Evolutionary conservation across 805 yeast genomes (phyloP), one percentile per base, ranked within the genome.

Genomic region (Candida suzukii): DNA sequence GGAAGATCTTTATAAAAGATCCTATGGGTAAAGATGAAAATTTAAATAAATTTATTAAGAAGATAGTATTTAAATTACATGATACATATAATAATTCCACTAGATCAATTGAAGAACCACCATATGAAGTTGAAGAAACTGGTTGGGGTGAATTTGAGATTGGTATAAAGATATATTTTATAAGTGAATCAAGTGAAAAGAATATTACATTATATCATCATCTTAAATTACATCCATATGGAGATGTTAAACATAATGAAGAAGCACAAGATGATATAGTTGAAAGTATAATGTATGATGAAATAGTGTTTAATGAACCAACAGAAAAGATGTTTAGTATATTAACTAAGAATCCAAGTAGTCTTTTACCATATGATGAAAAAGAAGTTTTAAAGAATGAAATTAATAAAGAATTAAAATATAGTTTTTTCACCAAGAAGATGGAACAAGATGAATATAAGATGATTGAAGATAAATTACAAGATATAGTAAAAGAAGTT

Each of bases 61-160:
- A 86, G 60, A 98, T 93, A 1, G 91, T 90, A 0, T 93, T 91
- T 70, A 93, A 93, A 58, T 68, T 93, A 19, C 99, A 93, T 61
- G 99, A 93, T 49, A 93, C 99, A 0, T 93, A 91, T 53, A 83
- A 81, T 18, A 86, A 81, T 51, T 77, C 96, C 2, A 78, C 88
- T n/a, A 68, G 99, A 41, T 74, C 93, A 1, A 71, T 91, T 14
- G 98, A 93, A 47, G 58, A 69, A 25, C 97, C 98, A 2, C 99
- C 99, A 0, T 93, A 83, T 54, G 95, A 88, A 59, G 88, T 93
- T 24, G 84, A 95, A 2, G 99, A 93, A 56, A 86, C 98, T 0
- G 99, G 99, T 0, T 93, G 99, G 99, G 99, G 99, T 50, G 99
- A 93, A 61, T 93, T 93, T 62, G 99, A 93, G 56, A 83, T 93